Evolutionary conservation across 2,329 filamentous ascomycete species (phyloP).

Genomic region (Talaromyces funiculosus): DNA sequence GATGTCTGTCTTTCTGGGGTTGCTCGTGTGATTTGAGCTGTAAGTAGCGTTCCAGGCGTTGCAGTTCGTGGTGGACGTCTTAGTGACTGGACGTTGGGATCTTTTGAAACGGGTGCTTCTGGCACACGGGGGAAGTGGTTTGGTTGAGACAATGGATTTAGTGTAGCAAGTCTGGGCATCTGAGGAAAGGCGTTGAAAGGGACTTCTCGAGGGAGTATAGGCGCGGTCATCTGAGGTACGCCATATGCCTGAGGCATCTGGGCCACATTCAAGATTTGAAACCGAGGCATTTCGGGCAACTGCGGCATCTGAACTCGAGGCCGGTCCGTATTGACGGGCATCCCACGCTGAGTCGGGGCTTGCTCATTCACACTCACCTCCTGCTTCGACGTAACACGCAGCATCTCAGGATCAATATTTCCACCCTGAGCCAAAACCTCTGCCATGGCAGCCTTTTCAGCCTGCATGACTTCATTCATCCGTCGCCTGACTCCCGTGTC

Average conservation of each 20-base stretch:
- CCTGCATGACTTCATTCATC: constrained; percentile 24
- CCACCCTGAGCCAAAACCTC: constrained; percentile 22
- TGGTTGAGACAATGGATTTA: not conserved
- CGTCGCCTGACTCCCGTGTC: constrained; percentile 15
- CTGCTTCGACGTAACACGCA: constrained; percentile 1
- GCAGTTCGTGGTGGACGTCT: not conserved
- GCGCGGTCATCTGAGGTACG: not conserved
- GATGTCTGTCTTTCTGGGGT: not conserved
- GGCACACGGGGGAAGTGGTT: not conserved
- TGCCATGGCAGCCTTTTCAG: constrained; percentile 25
- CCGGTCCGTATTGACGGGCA: not conserved
- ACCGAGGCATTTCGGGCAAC: not conserved
- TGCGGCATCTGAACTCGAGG: not conserved
- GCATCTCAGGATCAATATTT: not conserved
- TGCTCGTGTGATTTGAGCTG: not conserved
- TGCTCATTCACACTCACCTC: not conserved
- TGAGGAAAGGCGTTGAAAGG: not conserved
- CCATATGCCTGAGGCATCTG: not conserved
- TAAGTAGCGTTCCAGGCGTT: not conserved
- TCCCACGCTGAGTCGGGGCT: not conserved
- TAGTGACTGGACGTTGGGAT: not conserved
- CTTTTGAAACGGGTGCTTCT: too few species aligned
- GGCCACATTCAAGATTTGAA: not conserved
- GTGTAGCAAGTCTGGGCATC: not conserved
- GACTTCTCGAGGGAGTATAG: not conserved